These are phyloP conservation scores for Acanthamoeba lenticulata DNA, from an alignment of 208 protist genomes.

Conservation along the genomic window DNA sequence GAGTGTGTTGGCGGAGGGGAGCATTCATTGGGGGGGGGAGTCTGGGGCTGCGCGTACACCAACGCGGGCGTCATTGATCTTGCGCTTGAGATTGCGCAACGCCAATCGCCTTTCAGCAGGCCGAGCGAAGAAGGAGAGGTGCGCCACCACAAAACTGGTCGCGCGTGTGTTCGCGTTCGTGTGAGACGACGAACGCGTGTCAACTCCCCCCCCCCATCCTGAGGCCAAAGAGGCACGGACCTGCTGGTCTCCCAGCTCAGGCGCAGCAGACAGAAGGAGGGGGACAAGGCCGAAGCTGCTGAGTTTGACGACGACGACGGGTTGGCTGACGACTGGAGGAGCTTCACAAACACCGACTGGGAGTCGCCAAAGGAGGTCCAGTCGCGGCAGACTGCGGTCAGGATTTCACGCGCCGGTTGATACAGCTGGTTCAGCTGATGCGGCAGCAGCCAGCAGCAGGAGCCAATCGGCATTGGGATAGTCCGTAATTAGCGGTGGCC, in stretches of 20 bases:
- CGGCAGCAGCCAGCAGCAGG: too few relatives aligned
- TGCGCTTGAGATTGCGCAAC: slow-evolving; percentile 47
- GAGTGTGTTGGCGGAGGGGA: background rate
- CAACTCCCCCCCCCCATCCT: background rate
- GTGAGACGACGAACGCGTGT: background rate
- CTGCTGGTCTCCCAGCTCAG: slow-evolving; percentile 64
- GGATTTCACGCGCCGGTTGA: background rate
- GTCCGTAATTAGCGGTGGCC: background rate
- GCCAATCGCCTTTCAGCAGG: background rate
- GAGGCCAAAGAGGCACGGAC: background rate
- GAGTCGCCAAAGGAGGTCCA: slow-evolving; percentile 56
- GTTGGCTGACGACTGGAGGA: background rate
- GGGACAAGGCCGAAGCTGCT: too few relatives aligned
- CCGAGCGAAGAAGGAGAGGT: slow-evolving; percentile 53
- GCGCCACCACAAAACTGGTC: slow-evolving; percentile 51
- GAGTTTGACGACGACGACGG: background rate
- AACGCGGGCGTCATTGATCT: slow-evolving; percentile 24
- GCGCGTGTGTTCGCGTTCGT: background rate
- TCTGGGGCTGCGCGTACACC: background rate
- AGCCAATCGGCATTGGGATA: background rate
- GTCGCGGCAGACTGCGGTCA: slow-evolving; percentile 24
- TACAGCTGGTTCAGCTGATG: slow-evolving; percentile 13
- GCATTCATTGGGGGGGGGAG: background rate
- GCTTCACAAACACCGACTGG: slow-evolving; percentile 50
- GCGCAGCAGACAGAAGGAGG: slow-evolving; percentile 56